These are phyloP conservation scores for Colletotrichum phormii DNA, from an alignment of 2,329 filamentous ascomycete genomes.

Conservation along the genomic window DNA sequence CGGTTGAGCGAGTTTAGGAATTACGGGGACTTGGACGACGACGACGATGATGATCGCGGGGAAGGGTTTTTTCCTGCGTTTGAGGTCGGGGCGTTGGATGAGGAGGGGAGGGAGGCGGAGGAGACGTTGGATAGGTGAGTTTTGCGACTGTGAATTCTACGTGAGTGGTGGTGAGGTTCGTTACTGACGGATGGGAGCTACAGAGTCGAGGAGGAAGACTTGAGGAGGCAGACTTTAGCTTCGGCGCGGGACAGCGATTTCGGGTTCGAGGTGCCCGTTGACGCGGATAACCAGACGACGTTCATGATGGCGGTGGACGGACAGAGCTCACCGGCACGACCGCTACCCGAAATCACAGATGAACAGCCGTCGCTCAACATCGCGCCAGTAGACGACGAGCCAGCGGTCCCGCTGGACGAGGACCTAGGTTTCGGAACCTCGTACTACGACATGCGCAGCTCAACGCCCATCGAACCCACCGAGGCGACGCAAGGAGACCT, in stretches of 20 bases:
- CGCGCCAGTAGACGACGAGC: conserved; percentile 37
- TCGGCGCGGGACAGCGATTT: conserved; percentile 61
- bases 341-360: conserved; percentile 36
- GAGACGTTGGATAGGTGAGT: conserved; percentile 32
- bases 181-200: conserved; percentile 39
- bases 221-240: conserved; percentile 51
- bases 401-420: conserved; percentile 15
- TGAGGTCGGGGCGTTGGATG: conserved; percentile 37
- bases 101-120: conserved; percentile 52
- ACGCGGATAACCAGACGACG: conserved; percentile 60
- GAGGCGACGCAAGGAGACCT: conserved; percentile 3
- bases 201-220: conserved; percentile 53
- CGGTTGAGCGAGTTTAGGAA: conserved; percentile 65
- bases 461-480: conserved; percentile 41
- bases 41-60: conserved; percentile 56
- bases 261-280: conserved; percentile 60
- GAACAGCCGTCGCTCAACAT: conserved; percentile 32
- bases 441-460: conserved; percentile 28
- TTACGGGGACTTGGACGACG: conserved; percentile 50
- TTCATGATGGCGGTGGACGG: conserved; percentile 57
- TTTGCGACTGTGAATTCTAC: background rate
- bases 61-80: conserved; percentile 62
- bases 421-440: conserved; percentile 6
- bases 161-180: background rate
- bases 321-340: conserved; percentile 36